phyloP scores from a whole-genome alignment of 345 rosid genomes.

The Hibiscus tridactylites region DNA sequence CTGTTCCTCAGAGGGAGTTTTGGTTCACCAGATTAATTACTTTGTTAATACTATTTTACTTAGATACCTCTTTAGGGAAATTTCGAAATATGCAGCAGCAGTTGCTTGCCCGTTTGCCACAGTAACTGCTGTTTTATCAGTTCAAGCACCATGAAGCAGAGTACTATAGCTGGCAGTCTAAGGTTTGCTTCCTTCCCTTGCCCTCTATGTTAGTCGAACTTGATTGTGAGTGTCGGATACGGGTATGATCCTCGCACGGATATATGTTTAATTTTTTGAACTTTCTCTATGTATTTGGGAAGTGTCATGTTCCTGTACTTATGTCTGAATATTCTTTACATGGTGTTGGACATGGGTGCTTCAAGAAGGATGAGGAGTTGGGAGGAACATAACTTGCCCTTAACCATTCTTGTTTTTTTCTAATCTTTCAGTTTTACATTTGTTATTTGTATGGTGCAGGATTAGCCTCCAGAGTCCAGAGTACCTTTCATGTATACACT shows the following conservation, averaged over 20 bases:
- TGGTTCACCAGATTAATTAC: conserved; percentile 9
- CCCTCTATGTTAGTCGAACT: background rate
- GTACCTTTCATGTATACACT: no score
- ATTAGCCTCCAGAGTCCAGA: no score
- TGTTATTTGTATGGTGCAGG: no score
- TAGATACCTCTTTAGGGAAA: conserved; percentile 15
- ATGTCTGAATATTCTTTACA: no score
- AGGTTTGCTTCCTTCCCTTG: conserved; percentile 18
- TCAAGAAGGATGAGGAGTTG: no score
- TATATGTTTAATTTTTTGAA: background rate
- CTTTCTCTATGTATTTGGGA: background rate
- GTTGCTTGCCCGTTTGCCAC: background rate
- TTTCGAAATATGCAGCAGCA: conserved; percentile 3
- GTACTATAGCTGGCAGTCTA: conserved; percentile 11
- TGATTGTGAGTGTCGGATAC: background rate
- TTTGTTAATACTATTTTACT: conserved; percentile 13
- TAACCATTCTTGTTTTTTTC: no score
- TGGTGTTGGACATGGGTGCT: no score
- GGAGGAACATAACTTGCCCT: no score
- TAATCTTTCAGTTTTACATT: no score
- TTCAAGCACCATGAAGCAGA: background rate
- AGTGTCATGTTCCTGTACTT: no score
- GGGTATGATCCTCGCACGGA: conserved; percentile 9
- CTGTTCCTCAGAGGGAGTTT: conserved; percentile 3
- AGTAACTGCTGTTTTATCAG: conserved; percentile 5